phyloP scores from a whole-genome alignment of 202 grass and related monocot genomes.

The Cymbopogon flexuosus region DNA sequence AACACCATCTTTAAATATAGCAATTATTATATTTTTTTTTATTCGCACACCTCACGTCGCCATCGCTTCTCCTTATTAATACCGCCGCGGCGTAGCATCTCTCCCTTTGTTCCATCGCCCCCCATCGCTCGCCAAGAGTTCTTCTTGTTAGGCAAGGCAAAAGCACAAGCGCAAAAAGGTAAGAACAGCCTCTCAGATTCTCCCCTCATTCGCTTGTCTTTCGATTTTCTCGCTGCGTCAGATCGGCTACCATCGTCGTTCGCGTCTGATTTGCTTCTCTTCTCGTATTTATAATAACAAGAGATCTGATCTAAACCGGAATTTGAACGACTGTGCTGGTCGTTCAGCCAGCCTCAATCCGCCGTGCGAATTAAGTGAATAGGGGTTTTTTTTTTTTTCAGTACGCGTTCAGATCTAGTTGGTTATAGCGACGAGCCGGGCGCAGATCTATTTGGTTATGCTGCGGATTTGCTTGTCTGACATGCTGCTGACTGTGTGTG shows the following conservation, averaged over 20 bases:
- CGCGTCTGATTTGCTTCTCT: background rate
- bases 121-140: background rate
- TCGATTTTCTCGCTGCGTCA: background rate
- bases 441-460: slow-evolving; percentile 16
- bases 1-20: background rate
- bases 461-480: slow-evolving; percentile 4
- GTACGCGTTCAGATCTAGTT: background rate
- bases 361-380: background rate
- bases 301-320: background rate
- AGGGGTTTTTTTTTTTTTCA: background rate
- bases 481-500: background rate
- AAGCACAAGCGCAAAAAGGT: slow-evolving; percentile 38
- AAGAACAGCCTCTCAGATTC: background rate
- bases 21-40: background rate
- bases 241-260: background rate
- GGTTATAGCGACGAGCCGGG: background rate
- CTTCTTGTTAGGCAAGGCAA: slow-evolving; percentile 16
- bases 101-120: background rate
- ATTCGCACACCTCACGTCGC: background rate
- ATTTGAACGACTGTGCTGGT: background rate
- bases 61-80: slow-evolving; percentile 26
- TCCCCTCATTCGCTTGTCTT: background rate
- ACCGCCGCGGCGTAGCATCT: background rate
- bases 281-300: background rate
- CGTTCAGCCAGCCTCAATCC: background rate